phyloP scores from a whole-genome alignment of 805 yeast genomes.

The Blastobotrys parvus region DNA sequence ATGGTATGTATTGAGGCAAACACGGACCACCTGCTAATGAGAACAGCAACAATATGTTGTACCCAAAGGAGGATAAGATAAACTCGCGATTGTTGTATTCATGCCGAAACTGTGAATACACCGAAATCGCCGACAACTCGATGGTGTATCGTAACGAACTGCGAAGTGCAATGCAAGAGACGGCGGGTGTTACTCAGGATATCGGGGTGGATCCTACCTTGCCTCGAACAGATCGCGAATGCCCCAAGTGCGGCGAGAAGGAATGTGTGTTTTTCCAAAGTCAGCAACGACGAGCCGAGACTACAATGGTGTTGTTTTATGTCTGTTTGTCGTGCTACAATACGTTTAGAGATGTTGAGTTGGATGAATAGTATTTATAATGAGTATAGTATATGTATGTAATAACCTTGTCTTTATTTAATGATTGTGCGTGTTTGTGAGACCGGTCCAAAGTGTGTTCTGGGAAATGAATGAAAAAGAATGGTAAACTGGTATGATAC shows the following conservation, averaged over 20 bases:
- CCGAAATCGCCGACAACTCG: constrained; percentile 83
- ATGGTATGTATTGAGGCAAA: constrained; percentile 39
- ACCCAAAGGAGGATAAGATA: constrained; percentile 90
- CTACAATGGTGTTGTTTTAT: constrained; percentile 67
- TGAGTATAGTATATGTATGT: too few species aligned
- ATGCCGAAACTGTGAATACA: constrained; percentile 90
- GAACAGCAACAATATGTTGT: constrained; percentile 98
- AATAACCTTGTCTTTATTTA: too few species aligned
- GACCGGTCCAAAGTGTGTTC: too few species aligned
- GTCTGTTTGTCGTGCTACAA: constrained; percentile 85
- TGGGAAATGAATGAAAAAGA: too few species aligned
- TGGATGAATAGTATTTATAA: not conserved
- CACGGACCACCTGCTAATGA: too few species aligned
- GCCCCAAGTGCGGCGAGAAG: constrained; percentile 79
- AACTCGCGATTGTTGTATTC: constrained; percentile 69
- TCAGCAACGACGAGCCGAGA: constrained; percentile 90
- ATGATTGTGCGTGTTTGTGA: too few species aligned
- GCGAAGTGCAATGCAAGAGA: constrained; percentile 81
- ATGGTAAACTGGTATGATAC: too few species aligned
- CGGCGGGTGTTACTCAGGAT: constrained; percentile 95
- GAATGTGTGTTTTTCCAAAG: constrained; percentile 96
- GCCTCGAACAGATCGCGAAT: constrained; percentile 89
- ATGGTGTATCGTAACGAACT: constrained; percentile 85
- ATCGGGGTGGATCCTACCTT: constrained; percentile 96
- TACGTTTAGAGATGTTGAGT: constrained; percentile 36